phyloP scores from a whole-genome alignment of 352 stramenopile species.

The Pythium scleroteichum region DNA sequence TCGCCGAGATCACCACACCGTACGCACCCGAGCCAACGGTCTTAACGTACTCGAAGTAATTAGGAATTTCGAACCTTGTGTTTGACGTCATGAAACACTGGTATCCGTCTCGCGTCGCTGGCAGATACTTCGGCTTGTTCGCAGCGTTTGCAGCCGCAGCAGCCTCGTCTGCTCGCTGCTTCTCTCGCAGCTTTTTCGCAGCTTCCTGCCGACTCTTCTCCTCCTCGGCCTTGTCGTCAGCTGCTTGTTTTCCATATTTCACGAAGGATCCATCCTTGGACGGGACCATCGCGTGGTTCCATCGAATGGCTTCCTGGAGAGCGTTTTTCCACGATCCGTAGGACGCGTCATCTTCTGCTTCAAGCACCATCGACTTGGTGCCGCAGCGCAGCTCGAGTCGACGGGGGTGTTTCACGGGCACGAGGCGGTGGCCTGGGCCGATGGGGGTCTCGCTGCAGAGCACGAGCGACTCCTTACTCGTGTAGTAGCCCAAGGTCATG shows the following conservation, averaged over 20 bases:
- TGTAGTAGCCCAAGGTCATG: conserved; percentile 89
- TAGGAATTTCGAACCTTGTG: conserved; percentile 81
- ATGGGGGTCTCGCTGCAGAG: conserved; percentile 85
- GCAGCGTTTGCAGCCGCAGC: conserved; percentile 58
- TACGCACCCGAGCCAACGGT: conserved; percentile 91
- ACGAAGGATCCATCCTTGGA: conserved; percentile 77
- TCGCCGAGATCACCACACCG: conserved; percentile 87
- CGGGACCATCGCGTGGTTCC: conserved; percentile 87
- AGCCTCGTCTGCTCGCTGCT: conserved; percentile 68
- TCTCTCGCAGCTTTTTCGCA: conserved; percentile 75
- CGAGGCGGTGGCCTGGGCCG: conserved; percentile 60
- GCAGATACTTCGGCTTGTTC: conserved; percentile 86
- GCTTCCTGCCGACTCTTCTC: conserved; percentile 68
- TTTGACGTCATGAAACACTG: conserved; percentile 88
- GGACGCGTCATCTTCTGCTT: conserved; percentile 61
- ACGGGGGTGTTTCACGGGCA: conserved; percentile 55
- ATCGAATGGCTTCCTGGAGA: conserved; percentile 81
- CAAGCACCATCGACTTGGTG: conserved; percentile 71
- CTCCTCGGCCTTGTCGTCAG: conserved; percentile 70
- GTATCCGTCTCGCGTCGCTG: conserved; percentile 55
- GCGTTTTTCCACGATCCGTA: conserved; percentile 68
- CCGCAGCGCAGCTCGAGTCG: conserved; percentile 72
- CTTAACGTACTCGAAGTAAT: conserved; percentile 80
- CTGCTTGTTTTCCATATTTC: conserved; percentile 77
- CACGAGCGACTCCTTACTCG: conserved; percentile 76